Conservation (phyloP, 2,329 filamentous ascomycete species). For the Xylaria digitata region DNA sequence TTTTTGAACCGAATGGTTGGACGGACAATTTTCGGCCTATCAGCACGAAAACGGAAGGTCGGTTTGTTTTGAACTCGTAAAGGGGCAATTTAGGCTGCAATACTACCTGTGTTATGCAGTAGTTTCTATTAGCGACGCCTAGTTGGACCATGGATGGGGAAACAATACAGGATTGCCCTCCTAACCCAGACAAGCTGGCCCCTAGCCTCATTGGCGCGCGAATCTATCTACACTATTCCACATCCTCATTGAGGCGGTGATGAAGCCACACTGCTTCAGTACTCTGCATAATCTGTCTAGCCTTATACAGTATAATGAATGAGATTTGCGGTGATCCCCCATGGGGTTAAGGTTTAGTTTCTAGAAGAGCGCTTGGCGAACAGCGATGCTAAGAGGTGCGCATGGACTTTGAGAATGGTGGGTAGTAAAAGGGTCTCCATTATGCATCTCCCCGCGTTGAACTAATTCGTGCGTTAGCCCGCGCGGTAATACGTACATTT, state of each 20-base stretch:
- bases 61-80: neutral
- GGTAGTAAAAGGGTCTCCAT: neutral
- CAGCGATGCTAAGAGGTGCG: constrained; percentile 7
- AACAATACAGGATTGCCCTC: neutral
- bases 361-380: neutral
- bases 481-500: constrained; percentile 4
- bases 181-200: neutral
- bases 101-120: constrained; percentile 2
- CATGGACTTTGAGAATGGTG: neutral
- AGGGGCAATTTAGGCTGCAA: constrained; percentile 15
- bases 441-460: neutral
- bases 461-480: neutral
- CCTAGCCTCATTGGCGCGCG: constrained; percentile 10
- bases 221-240: neutral
- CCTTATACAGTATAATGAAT: neutral
- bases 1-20: constrained; percentile 24
- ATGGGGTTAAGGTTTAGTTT: constrained; percentile 15
- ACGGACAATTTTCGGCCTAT: constrained; percentile 27
- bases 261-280: neutral
- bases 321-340: constrained; percentile 13
- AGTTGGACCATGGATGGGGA: constrained; percentile 4
- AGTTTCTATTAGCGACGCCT: neutral
- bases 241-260: neutral
- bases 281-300: neutral
- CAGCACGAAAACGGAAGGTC: constrained; percentile 27